Conservation (phyloP, 2,329 filamentous ascomycete species). For the Aureobasidium musti region DNA sequence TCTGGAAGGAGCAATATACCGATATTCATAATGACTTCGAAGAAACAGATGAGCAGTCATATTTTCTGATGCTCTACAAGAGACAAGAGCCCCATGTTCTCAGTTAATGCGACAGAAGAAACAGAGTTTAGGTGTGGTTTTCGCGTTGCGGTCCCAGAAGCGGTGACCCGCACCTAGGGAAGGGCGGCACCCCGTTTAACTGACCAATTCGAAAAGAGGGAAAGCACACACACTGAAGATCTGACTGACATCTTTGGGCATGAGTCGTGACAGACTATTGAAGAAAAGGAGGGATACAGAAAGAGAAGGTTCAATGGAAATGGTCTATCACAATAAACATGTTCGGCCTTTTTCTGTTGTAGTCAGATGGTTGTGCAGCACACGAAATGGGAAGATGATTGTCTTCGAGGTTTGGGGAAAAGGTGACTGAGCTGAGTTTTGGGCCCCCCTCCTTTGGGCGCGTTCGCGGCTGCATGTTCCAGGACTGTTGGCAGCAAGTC, state of each 20-base stretch:
- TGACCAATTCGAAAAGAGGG: not conserved
- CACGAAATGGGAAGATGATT: not conserved
- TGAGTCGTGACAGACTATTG: not conserved
- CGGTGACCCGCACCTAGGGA: slow-evolving; percentile 11
- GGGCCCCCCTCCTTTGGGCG: slow-evolving; percentile 2
- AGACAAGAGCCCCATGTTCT: not conserved
- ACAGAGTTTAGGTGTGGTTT: slow-evolving; percentile 17
- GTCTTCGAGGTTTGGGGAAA: not conserved
- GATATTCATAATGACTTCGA: not conserved
- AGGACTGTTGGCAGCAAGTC: slow-evolving; percentile 6
- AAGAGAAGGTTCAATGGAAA: not conserved
- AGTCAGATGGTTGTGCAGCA: not conserved
- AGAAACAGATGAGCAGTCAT: not conserved
- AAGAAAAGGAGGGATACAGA: not conserved
- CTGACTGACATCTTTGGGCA: slow-evolving; percentile 6
- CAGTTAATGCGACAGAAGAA: not conserved
- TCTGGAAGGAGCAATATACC: not conserved
- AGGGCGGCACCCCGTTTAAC: not conserved
- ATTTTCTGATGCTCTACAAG: not conserved
- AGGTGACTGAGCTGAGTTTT: slow-evolving; percentile 21
- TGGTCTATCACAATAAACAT: slow-evolving; percentile 1
- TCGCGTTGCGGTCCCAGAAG: slow-evolving; percentile 9
- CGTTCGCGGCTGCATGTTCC: slow-evolving; percentile 4
- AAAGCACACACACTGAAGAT: not conserved
- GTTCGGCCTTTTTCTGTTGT: not conserved